phyloP scores from a whole-genome alignment of 768 basidiomycete genomes.

The Arthromyces matolae region DNA sequence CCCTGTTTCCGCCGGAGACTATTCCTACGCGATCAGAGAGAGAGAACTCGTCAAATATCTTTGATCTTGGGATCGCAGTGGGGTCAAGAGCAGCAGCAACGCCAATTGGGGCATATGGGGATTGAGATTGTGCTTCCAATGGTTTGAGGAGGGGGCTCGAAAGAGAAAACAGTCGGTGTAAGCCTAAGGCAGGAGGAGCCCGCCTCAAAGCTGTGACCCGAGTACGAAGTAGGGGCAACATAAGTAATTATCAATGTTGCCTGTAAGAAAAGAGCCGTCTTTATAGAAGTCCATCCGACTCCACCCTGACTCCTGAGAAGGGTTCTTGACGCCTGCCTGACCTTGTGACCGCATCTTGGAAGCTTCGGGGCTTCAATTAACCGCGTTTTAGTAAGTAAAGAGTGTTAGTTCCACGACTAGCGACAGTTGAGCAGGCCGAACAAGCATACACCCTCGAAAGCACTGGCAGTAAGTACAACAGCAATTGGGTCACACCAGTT shows the following conservation, averaged over 20 bases:
- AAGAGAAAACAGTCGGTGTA: background rate
- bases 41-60: slow-evolving; percentile 58
- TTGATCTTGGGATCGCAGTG: slow-evolving; percentile 34
- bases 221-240: slow-evolving; percentile 6
- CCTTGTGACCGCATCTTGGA: background rate
- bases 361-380: slow-evolving; percentile 30
- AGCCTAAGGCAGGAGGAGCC: background rate
- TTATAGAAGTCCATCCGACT: background rate
- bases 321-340: background rate
- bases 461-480: no score
- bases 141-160: slow-evolving; percentile 1
- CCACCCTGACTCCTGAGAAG: no score
- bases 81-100: slow-evolving; percentile 41
- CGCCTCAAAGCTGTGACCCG: background rate
- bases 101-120: slow-evolving; percentile 59
- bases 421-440: no score
- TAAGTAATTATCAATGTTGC: background rate
- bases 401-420: no score
- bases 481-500: no score
- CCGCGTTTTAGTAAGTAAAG: no score
- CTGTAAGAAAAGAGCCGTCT: background rate
- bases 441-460: no score
- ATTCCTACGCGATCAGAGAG: slow-evolving; percentile 55
- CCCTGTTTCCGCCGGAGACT: slow-evolving; percentile 62
- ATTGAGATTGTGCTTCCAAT: slow-evolving; percentile 33